Percentiles rank a stretch among this genome's conserved stretches.
phyloP scores from a whole-genome alignment of 352 stramenopile species.

The Phytophthora lateralis region DNA sequence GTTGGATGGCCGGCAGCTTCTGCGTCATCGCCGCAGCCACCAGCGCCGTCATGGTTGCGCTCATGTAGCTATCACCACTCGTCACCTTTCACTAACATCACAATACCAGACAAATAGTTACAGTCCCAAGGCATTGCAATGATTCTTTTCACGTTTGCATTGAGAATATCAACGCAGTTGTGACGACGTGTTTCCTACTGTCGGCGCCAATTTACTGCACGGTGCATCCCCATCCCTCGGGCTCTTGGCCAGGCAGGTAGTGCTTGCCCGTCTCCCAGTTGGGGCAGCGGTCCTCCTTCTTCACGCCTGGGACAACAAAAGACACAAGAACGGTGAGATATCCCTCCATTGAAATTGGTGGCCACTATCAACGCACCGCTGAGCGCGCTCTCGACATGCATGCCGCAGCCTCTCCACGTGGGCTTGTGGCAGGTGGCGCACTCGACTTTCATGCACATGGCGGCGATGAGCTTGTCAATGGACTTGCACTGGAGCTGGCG shows the following conservation, averaged over 20 bases:
- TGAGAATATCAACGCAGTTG: background rate
- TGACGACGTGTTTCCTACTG: slow-evolving; percentile 9
- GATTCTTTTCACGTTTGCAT: background rate
- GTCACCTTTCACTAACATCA: background rate
- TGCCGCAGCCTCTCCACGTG: slow-evolving; percentile 64
- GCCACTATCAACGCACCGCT: slow-evolving; percentile 25
- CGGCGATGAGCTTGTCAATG: background rate
- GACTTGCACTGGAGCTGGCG: slow-evolving; percentile 7
- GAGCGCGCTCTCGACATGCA: slow-evolving; percentile 63
- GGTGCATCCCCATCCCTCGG: slow-evolving; percentile 23
- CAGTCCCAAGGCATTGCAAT: too few relatives aligned
- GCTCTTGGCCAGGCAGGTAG: slow-evolving; percentile 31
- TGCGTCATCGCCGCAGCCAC: slow-evolving; percentile 28
- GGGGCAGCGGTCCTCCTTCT: slow-evolving; percentile 51
- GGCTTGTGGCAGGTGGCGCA: slow-evolving; percentile 64
- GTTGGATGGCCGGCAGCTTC: slow-evolving; percentile 35
- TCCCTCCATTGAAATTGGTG: background rate
- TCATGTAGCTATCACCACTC: slow-evolving; percentile 14
- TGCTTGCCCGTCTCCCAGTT: slow-evolving; percentile 66
- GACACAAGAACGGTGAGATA: background rate
- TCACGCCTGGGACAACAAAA: slow-evolving; percentile 32
- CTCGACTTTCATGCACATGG: slow-evolving; percentile 70
- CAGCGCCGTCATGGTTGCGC: slow-evolving; percentile 1
- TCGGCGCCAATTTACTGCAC: slow-evolving; percentile 21
- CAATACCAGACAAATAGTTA: background rate